phyloP scores from a whole-genome alignment of 2,329 filamentous ascomycete species.

The Paraconiothyrium sp. region DNA sequence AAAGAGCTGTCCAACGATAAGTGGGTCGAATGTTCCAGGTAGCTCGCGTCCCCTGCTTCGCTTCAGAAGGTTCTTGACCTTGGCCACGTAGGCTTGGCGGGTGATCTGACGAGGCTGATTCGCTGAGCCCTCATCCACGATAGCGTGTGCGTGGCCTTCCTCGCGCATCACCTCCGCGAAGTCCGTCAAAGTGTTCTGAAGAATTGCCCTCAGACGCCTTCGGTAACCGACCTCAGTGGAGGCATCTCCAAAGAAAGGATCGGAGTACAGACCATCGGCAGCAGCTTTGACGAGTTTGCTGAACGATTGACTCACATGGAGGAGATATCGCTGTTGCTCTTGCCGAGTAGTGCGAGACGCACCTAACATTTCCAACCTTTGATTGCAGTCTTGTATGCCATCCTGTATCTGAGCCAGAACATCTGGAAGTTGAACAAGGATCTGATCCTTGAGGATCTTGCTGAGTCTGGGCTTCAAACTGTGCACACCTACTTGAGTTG shows the following conservation, averaged over 20 bases:
- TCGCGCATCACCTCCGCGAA: constrained; percentile 29
- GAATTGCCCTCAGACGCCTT: constrained; percentile 31
- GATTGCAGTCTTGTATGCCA: constrained; percentile 26
- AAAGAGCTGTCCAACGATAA: constrained; percentile 33
- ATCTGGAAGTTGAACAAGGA: constrained; percentile 32
- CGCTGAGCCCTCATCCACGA: constrained; percentile 20
- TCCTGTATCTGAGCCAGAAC: constrained; percentile 38
- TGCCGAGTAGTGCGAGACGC: constrained; percentile 53
- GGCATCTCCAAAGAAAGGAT: constrained; percentile 59
- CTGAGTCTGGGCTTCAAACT: constrained; percentile 31
- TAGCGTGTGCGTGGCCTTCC: constrained; percentile 26
- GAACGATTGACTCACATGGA: constrained; percentile 56
- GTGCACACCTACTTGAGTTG: constrained; percentile 30
- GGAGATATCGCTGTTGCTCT: constrained; percentile 61
- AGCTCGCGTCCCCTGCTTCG: constrained; percentile 32
- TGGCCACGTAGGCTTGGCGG: constrained; percentile 30
- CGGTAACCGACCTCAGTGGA: constrained; percentile 25
- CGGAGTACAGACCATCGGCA: constrained; percentile 55
- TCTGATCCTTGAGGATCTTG: constrained; percentile 34
- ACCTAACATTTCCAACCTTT: constrained; percentile 59
- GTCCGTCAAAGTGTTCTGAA: constrained; percentile 32
- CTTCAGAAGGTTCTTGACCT: constrained; percentile 31
- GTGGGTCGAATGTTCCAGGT: constrained; percentile 32
- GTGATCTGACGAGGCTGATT: constrained; percentile 21
- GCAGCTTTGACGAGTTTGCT: constrained; percentile 57